Base-by-base conservation (phyloP, 306 rosid species). In the Abrus precatorius region DNA sequence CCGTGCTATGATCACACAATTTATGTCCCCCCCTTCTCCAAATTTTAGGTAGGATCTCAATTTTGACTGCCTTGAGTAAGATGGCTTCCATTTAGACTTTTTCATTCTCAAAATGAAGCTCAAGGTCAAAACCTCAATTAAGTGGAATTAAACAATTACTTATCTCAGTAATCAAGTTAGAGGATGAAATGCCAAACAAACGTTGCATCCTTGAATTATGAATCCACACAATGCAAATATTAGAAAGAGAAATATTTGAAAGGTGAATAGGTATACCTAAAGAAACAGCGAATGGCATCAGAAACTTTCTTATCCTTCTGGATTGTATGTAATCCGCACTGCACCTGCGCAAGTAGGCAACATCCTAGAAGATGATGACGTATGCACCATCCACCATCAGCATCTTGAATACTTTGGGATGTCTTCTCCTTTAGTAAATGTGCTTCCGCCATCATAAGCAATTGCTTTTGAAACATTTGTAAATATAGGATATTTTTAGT, bases 361-460 rank as follows among this genome's bases (percentile, higher is more conserved):
- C 97, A 93, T 82, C 98, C 99, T 61, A 93, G 90, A 85, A 95
- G 89, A 85, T 95, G 99, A 61, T 93, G 97, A 44, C 94, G 91
- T 75, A 89, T 71, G 87, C 96, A 91, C 97, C 99, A 95, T 65
- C 93, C 85, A 54, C 95, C 94, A 89, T 91, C 97, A 11, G 83
- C 77, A 60, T 91, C 97, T 89, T 91, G 97, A 82, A 91, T 86
- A 86, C 92, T 85, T 62, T 91, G 91, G 57, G 91, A 86, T 9
- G 97, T 90, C 89, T 91, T 91, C 91, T 95, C 97, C 86, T 89
- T 93, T 57, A 84, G 93, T 70, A 82, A 85, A 78, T 91, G 91
- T 47, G 92, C 87, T 85, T 95, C 97, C 87, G 74, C 89, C 68
- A 89, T 88, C 62, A 81, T 78, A 30, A 93, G 98, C 77, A 95